Base-by-base conservation (phyloP, 2,329 filamentous ascomycete species). In the Elsinoe fawcettii region DNA sequence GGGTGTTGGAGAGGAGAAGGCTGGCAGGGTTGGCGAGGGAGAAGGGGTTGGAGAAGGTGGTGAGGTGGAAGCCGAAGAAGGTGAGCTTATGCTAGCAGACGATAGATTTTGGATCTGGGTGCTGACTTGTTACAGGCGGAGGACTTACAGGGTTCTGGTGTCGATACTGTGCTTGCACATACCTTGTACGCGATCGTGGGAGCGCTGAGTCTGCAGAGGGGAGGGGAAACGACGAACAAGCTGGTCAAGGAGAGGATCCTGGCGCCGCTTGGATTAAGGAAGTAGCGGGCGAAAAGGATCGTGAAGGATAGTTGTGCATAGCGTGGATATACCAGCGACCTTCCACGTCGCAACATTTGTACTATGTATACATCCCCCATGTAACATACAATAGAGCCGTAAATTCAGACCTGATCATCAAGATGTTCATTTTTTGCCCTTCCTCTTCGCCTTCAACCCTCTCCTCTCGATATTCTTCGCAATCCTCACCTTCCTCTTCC, bases 61-160 rank as follows among this genome's bases (percentile, higher is more conserved):
- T 96, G 63, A 80, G 93, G 73, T 97, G 93, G 93, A 88, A 87
- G 71, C 93, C 93, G 25, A 83, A 81, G 74, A 80, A 86, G 75
- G 90, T 95, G 76, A 68, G 82, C 70, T 55, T 18, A n/a, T 44
- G 5, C n/a, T 43, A 11, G 5, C 20, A 8, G n/a, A 14, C 30
- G 18, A 25, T n/a, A 14, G 20, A 16, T 20, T 2, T 22, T n/a
- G n/a, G 16, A 54, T 23, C 20, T 11, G 22, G n/a, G 30, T 18
- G 9, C 54, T 58, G 22, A 62, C 56, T 27, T 60, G 36, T 23
- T 11, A 39, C 55, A 85, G 80, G 80, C 84, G 20, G 76, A 85
- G 60, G 85, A 90, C 64, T 77, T 95, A 56, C 70, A 80, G 54
- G 74, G 76, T 16, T 96, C 90, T 0, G 93, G 93, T 63, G 72